A percentile compares a stretch with the other conserved stretches of the same genome.
phyloP scores from a whole-genome alignment of 352 stramenopile species.

The Pythium volutum region DNA sequence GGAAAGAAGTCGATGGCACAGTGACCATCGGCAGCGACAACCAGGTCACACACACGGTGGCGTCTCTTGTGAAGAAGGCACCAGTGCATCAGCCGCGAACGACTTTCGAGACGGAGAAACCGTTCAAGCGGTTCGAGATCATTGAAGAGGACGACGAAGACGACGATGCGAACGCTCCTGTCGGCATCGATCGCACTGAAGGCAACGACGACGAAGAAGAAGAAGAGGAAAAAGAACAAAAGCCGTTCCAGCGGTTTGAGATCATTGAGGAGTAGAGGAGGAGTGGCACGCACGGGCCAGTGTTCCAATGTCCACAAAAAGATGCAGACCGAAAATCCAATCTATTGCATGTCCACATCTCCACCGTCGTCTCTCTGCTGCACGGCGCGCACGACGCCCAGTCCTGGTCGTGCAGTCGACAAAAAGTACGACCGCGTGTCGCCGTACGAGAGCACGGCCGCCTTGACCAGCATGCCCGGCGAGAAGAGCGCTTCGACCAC shows the following conservation, averaged over 20 bases:
- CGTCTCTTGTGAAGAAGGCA: not conserved
- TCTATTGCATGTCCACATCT: slow-evolving; percentile 25
- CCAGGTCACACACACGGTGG: slow-evolving; percentile 20
- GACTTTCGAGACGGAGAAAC: slow-evolving; percentile 5
- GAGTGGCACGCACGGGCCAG: too few relatives aligned
- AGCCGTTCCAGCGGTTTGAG: slow-evolving; percentile 62
- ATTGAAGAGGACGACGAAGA: slow-evolving; percentile 43
- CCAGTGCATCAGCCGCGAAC: not conserved
- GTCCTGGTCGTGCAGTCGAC: slow-evolving; percentile 64
- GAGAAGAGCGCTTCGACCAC: slow-evolving; percentile 76
- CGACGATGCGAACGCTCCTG: slow-evolving; percentile 24
- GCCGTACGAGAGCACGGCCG: slow-evolving; percentile 78
- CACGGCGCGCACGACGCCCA: slow-evolving; percentile 56
- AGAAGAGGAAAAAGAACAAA: slow-evolving; percentile 17
- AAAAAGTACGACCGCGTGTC: slow-evolving; percentile 86
- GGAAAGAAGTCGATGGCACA: slow-evolving; percentile 57
- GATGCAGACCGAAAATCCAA: slow-evolving; percentile 3
- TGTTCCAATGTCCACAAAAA: not conserved
- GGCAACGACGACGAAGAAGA: slow-evolving; percentile 20
- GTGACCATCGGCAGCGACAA: slow-evolving; percentile 25
- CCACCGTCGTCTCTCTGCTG: slow-evolving; percentile 28
- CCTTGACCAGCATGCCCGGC: slow-evolving; percentile 69
- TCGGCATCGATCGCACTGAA: too few relatives aligned
- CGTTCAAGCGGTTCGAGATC: slow-evolving; percentile 67
- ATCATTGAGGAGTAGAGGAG: slow-evolving; percentile 56